Evolutionary conservation across 208 protist species (phyloP), one percentile per base, ranked within the genome.

Genomic region (Leishmania martiniquensis): DNA sequence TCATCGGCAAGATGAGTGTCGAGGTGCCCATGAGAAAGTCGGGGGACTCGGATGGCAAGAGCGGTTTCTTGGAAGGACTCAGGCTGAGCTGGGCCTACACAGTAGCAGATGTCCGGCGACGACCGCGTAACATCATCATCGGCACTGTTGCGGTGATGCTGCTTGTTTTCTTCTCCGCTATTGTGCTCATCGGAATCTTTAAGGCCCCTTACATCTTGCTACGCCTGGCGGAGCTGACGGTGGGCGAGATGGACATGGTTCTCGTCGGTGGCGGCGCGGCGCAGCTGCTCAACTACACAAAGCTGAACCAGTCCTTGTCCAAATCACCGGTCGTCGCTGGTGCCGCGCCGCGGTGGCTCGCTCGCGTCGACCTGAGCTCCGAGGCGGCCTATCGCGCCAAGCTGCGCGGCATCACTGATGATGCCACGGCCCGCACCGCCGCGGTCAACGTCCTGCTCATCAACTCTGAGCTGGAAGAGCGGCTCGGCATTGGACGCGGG

Each of bases 171-270:
- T 94, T 97, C 73, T 78, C 88, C 25, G 86, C 85, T 10, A 32
- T 86, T 9, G 66, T 94, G n/a, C 47, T 97, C 51, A 49, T 84
- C 3, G 82, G 76, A 2, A 86, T 95, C 13, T 74, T 62, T 70
- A 97, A 96, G 78, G 82, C 84, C 4, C 89, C 93, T n/a, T 92
- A 91, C 73, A 62, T 96, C 1, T 60, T 95, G 20, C 77, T 97
- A 52, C 87, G 88, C n/a, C 85, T 97, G 29, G 84, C 86, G 10
- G 91, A 97, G 72, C 72, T 93, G 54, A 89, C 68, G 65, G 84
- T 79, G 22, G 89, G 91, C 0, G 91, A 97, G 83, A 86, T 93
- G 81, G 93, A 97, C 70, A 77, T 95, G 29, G 55, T 91, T 32
- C 54, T 95, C n/a, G 76, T 75, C 52, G 82, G 82, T 59, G 75